Evolutionary conservation across 73 alveolate species (phyloP).

Genomic region (Paramecium caudatum): DNA sequence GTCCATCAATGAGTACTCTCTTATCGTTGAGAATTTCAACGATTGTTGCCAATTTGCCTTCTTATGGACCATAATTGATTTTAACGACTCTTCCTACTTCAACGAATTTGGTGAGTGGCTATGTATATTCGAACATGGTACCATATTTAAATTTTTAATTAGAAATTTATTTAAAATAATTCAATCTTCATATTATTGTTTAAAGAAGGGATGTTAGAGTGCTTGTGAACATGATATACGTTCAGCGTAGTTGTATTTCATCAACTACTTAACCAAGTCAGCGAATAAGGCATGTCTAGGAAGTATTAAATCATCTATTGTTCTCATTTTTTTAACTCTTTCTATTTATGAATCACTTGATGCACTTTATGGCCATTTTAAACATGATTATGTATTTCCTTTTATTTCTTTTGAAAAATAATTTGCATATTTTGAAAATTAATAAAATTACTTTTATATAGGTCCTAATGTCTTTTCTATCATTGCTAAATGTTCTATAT

Average conservation of each 20-base stretch:
- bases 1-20: slow-evolving; percentile 93
- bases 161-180: too few relatives aligned
- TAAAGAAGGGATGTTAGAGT: neutral
- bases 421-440: slow-evolving; percentile 23
- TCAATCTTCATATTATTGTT: slow-evolving; percentile 15
- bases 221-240: neutral
- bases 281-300: neutral
- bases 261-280: neutral
- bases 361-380: neutral
- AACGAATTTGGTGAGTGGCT: too few relatives aligned
- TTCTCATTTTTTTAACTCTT: slow-evolving; percentile 21
- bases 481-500: slow-evolving; percentile 96
- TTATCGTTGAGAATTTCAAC: slow-evolving; percentile 91
- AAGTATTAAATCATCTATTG: slow-evolving; percentile 6
- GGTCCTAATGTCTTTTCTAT: slow-evolving; percentile 95
- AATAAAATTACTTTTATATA: slow-evolving; percentile 19
- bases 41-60: slow-evolving; percentile 90
- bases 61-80: slow-evolving; percentile 90
- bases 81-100: slow-evolving; percentile 94
- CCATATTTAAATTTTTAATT: too few relatives aligned
- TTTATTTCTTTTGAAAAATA: slow-evolving; percentile 3
- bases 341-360: slow-evolving; percentile 31
- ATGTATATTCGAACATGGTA: too few relatives aligned
- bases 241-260: neutral
- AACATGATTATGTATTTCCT: slow-evolving; percentile 32